Evolutionary conservation across 2,329 filamentous ascomycete species (phyloP).

Genomic region (Clarireedia paspali): DNA sequence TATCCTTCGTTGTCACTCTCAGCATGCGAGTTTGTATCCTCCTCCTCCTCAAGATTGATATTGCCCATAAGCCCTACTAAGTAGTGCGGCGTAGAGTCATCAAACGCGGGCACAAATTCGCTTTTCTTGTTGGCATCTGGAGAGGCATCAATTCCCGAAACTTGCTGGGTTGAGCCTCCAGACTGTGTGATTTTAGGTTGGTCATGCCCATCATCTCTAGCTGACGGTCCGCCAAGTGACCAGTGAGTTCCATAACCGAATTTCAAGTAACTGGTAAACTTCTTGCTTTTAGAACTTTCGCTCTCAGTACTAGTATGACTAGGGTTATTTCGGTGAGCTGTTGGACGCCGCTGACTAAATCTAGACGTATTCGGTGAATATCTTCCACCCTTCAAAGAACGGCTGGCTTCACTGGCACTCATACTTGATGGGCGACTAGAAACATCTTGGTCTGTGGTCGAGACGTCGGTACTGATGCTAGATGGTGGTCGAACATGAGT

Average conservation of each 20-base stretch:
- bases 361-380: background rate
- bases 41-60: slow-evolving; percentile 40
- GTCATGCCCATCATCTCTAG: slow-evolving; percentile 7
- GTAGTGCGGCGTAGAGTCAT: slow-evolving; percentile 41
- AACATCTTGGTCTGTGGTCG: background rate
- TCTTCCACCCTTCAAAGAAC: background rate
- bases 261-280: slow-evolving; percentile 57
- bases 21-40: background rate
- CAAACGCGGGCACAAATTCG: background rate
- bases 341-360: slow-evolving; percentile 6
- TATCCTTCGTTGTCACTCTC: slow-evolving; percentile 15
- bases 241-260: slow-evolving; percentile 62
- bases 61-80: slow-evolving; percentile 63
- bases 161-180: background rate
- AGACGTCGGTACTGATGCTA: background rate
- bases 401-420: background rate
- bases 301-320: slow-evolving; percentile 15
- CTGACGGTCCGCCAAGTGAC: slow-evolving; percentile 36
- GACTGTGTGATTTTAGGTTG: background rate
- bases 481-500: background rate
- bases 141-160: background rate
- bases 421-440: background rate
- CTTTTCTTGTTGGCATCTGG: background rate
- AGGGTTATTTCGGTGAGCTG: slow-evolving; percentile 9
- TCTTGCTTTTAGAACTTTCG: slow-evolving; percentile 27